Base-by-base conservation (phyloP, 2,329 filamentous ascomycete genomes). In the Sordariomycetes sp. region DNA sequence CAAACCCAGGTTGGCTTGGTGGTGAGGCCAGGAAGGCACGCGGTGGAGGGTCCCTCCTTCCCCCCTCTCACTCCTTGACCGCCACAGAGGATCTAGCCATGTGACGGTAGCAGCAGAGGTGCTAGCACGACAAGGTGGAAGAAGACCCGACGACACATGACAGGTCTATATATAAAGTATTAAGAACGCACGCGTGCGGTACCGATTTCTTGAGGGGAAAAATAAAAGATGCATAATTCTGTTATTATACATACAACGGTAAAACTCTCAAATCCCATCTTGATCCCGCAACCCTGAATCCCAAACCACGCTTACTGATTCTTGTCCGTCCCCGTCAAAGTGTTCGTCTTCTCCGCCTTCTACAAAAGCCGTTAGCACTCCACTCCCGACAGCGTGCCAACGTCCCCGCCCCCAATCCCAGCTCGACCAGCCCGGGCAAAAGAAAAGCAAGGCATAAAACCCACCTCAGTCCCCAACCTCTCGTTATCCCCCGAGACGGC, bases 401-500 rank as follows among this genome's bases (percentile, higher is more conserved):
- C n/a, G n/a, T n/a, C n/a, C n/a, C 10, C 32, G 8, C 12, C 17
- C 12, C 15, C 25, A 10, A 1, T 13, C 4, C 10, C 36, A n/a
- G n/a, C n/a, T n/a, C n/a, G n/a, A n/a, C 52, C 25, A 53, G 10
- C 10, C 2, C 13, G 7, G 20, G 52, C 22, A 36, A 34, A 52
- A 28, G 17, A 10, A 17, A 28, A 15, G 12, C 22, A 39, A 42
- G 39, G n/a, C 2, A 45, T 15, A 15, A 17, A 17, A 45, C 10
- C 50, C 10, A 57, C 55, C 55, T 57, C 55, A 12, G 55, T 52
- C 10, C 17, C 55, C 34, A 57, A n/a, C 35, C 55, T 53, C 35
- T 45, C 20, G 8, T 45, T 25, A 53, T 57, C 55, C 5, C 50
- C n/a, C 2, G 24, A n/a, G 2, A 50, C 35, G 15, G 55, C 55